Base-by-base conservation (phyloP, 2,329 filamentous ascomycete genomes). In the Fusarium fujikuroi region DNA sequence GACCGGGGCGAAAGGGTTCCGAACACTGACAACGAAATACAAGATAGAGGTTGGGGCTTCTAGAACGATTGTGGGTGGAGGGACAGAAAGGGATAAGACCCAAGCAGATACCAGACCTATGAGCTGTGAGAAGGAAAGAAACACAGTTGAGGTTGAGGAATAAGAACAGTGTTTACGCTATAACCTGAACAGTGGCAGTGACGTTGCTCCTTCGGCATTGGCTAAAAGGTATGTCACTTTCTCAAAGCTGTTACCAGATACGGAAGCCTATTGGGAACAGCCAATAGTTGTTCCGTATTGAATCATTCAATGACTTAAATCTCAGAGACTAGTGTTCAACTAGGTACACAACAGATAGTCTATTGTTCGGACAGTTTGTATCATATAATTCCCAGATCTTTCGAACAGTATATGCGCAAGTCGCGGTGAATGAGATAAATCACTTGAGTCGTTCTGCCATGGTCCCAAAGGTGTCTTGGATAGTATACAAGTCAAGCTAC, bases 1-100 rank as follows among this genome's bases (percentile, higher is more conserved):
- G n/a, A n/a, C 15, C 5, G 4, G 14, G 46, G 28, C 25, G 2
- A 14, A 2, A 21, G 3, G 19, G 21, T 1, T 18, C 19, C 8
- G 25, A 9, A 19, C 28, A 30, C 28, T 30, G 28, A 30, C 28
- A 30, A 30, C 28, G 30, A 30, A 30, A 30, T 25, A 5, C 19
- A 30, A 30, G 25, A 30, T 7, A 30, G 21, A 9, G 21, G 25
- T 1, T 21, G 25, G 15, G 19, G 12, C 25, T 47, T 19, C 19
- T 1, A 10, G 11, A 30, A 30, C 30, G 30, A 30, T 30, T 30
- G 30, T 30, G 30, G 30, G 11, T 11, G 11, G 25, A 47, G 12
- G 28, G 4, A 4, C 8, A 3, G 9, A 47, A 21, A 21, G 25
- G 25, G 12, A 16, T 12, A 21, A 30, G 12, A 47, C 8, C 1